A percentile compares a stretch with the other conserved stretches of the same genome.
Conservation (phyloP, 2,329 filamentous ascomycete genomes). For the Arthrocladium fulminans region DNA sequence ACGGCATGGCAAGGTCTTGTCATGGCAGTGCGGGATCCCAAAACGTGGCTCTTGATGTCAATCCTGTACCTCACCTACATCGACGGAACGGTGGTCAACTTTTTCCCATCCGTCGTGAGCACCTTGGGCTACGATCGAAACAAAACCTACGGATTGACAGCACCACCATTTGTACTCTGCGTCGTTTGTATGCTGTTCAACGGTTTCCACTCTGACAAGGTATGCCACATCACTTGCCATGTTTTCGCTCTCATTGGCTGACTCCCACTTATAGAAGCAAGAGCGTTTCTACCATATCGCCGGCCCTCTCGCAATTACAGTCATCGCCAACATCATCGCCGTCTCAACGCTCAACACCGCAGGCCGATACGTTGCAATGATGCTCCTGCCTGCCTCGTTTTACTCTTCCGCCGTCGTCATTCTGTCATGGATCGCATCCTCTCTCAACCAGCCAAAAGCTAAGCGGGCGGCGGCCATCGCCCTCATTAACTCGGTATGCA, state of each 20-base stretch:
- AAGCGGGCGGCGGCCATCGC: slow-evolving; percentile 65
- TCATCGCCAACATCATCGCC: slow-evolving; percentile 59
- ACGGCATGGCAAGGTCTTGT: slow-evolving; percentile 24
- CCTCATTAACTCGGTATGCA: slow-evolving; percentile 63
- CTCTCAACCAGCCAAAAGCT: slow-evolving; percentile 63
- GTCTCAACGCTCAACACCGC: slow-evolving; percentile 52
- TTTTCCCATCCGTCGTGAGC: slow-evolving; percentile 61
- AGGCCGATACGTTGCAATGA: slow-evolving; percentile 61
- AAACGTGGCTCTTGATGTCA: slow-evolving; percentile 32
- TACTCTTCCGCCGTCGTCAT: slow-evolving; percentile 55
- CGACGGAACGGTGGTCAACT: slow-evolving; percentile 55
- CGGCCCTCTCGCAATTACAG: slow-evolving; percentile 51
- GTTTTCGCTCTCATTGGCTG: slow-evolving; percentile 25
- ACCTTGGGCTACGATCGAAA: slow-evolving; percentile 56
- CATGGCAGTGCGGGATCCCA: slow-evolving; percentile 28
- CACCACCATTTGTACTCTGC: slow-evolving; percentile 16
- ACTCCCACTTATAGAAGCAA: slow-evolving; percentile 41
- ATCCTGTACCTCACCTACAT: slow-evolving; percentile 28
- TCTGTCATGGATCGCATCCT: slow-evolving; percentile 63
- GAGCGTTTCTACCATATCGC: slow-evolving; percentile 63
- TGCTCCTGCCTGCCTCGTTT: slow-evolving; percentile 49
- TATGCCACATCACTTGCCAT: neutral
- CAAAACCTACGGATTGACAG: slow-evolving; percentile 19
- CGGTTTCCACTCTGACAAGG: slow-evolving; percentile 51
- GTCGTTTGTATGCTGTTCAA: slow-evolving; percentile 53